Evolutionary conservation across 495 filamentous ascomycete species (phyloP).

Genomic region (Letharia lupina): DNA sequence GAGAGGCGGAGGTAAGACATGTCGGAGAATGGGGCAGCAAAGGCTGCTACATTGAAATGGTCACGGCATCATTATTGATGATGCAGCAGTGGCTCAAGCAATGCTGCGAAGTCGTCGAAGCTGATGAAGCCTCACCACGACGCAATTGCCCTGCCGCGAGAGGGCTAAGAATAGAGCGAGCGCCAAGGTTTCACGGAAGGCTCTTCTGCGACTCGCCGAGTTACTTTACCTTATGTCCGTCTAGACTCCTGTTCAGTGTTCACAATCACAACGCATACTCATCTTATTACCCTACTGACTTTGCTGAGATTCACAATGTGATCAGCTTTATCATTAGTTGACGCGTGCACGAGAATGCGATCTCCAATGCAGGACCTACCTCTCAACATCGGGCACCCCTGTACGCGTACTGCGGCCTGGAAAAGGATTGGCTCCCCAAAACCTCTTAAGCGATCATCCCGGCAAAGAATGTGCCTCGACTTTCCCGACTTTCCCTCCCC

Average conservation of each 20-base stretch:
- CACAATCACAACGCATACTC: too few relatives aligned
- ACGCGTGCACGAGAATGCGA: background rate
- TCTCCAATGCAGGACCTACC: background rate
- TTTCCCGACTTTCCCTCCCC: background rate
- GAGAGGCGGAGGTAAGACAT: background rate
- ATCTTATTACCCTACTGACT: too few relatives aligned
- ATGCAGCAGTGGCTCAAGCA: slow-evolving; percentile 4
- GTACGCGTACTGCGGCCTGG: too few relatives aligned
- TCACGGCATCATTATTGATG: background rate
- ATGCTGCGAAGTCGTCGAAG: background rate
- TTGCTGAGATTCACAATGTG: too few relatives aligned
- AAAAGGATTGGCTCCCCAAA: background rate
- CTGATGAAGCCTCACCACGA: background rate
- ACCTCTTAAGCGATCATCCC: background rate
- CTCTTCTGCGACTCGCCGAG: too few relatives aligned
- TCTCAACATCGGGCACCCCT: background rate
- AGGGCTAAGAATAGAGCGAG: background rate
- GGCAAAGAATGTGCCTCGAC: background rate
- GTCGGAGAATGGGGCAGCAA: background rate
- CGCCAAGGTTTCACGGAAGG: background rate
- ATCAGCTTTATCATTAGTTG: background rate
- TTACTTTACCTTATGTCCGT: too few relatives aligned
- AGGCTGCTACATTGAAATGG: background rate
- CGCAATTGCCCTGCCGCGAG: background rate
- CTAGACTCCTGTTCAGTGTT: too few relatives aligned